Evolutionary conservation across 1,139 yeast genomes (phyloP).

Genomic region (Pichia inconspicua): DNA sequence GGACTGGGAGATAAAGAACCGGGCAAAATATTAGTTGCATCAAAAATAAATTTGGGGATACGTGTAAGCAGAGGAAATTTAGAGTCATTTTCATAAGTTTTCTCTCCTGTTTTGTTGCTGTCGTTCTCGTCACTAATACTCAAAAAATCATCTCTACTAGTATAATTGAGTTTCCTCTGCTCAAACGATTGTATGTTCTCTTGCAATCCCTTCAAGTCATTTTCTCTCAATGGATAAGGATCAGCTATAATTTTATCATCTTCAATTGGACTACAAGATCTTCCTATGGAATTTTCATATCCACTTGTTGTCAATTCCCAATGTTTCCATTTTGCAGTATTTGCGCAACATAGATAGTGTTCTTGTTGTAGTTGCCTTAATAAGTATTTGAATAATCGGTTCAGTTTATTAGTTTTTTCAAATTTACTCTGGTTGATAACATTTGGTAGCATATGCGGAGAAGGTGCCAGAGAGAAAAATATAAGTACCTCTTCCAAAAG

Average conservation of each 20-base stretch:
- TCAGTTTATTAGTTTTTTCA: slow-evolving; percentile 12
- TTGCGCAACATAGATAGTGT: slow-evolving; percentile 18
- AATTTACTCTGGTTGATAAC: slow-evolving; percentile 9
- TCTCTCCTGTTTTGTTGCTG: neutral
- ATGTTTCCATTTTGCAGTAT: slow-evolving; percentile 4
- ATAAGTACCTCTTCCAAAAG: slow-evolving; percentile 20
- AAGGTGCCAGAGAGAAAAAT: slow-evolving; percentile 20
- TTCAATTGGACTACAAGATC: neutral
- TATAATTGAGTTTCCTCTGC: too few species aligned
- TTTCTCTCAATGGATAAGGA: neutral
- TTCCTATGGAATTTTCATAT: neutral
- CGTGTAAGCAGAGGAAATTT: neutral
- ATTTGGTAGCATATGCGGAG: slow-evolving; percentile 19
- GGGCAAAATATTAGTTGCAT: slow-evolving; percentile 1
- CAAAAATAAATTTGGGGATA: neutral
- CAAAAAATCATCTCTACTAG: too few species aligned
- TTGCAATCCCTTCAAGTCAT: neutral
- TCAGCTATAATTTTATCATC: neutral
- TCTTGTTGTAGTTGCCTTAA: slow-evolving; percentile 16
- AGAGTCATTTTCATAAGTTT: too few species aligned
- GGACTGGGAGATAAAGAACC: slow-evolving; percentile 6
- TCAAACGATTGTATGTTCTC: neutral
- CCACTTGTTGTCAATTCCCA: slow-evolving; percentile 7
- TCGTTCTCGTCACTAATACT: neutral
- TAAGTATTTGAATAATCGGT: slow-evolving; percentile 12